Conservation (phyloP, 192 early-diverging fungal species). For the Entrophospora sp. region DNA sequence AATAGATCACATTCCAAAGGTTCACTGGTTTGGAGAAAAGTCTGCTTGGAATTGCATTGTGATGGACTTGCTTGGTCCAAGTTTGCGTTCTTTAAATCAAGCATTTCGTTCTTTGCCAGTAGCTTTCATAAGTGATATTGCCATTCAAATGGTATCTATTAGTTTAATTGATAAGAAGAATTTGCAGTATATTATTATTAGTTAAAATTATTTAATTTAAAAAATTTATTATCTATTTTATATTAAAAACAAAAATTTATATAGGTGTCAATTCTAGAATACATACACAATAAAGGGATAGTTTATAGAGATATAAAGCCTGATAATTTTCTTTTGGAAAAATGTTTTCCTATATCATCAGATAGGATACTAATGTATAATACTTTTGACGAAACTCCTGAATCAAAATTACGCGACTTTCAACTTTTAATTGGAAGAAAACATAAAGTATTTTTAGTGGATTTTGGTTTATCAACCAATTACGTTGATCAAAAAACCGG, state of each 20-base stretch:
- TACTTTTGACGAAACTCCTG: slow-evolving; percentile 23
- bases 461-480: slow-evolving; percentile 41
- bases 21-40: slow-evolving; percentile 47
- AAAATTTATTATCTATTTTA: no score
- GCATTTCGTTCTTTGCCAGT: slow-evolving; percentile 34
- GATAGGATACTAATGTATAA: slow-evolving; percentile 16
- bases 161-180: no score
- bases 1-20: slow-evolving; percentile 42
- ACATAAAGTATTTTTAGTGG: slow-evolving; percentile 51
- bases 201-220: no score
- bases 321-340: slow-evolving; percentile 54
- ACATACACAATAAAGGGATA: slow-evolving; percentile 47
- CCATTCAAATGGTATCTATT: slow-evolving; percentile 49
- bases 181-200: no score
- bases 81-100: slow-evolving; percentile 37
- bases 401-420: slow-evolving; percentile 21
- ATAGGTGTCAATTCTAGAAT: slow-evolving; percentile 35
- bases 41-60: slow-evolving; percentile 40
- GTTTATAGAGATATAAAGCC: slow-evolving; percentile 59
- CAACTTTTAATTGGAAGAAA: slow-evolving; percentile 26
- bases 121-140: slow-evolving; percentile 38
- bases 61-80: slow-evolving; percentile 50
- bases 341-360: slow-evolving; percentile 23
- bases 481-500: slow-evolving; percentile 35
- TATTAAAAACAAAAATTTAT: neutral